A percentile compares a stretch with the other conserved stretches of the same genome.
Evolutionary conservation across 768 basidiomycete genomes (phyloP).

Genomic region (Termitomyces sp.): DNA sequence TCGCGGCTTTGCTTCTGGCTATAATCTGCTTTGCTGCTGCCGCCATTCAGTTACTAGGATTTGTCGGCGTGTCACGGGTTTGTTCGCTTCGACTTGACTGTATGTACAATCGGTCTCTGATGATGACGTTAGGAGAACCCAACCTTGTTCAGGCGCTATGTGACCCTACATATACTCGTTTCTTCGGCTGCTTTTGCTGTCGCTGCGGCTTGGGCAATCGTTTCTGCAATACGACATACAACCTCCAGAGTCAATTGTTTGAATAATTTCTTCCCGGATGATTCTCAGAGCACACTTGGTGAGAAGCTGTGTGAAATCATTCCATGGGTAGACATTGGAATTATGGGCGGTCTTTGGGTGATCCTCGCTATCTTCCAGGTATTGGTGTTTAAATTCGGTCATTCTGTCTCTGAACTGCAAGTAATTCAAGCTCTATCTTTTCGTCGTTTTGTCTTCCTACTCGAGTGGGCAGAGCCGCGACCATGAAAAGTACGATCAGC

Average conservation of each 20-base stretch:
- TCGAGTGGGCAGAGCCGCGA: conserved; percentile 70
- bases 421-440: conserved; percentile 40
- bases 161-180: conserved; percentile 55
- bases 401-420: not conserved
- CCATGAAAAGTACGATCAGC: conserved; percentile 72
- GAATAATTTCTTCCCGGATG: conserved; percentile 45
- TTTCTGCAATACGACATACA: conserved; percentile 74
- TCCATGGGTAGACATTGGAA: conserved; percentile 86
- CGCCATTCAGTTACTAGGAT: conserved; percentile 74
- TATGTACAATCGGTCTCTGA: not conserved
- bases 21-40: conserved; percentile 74
- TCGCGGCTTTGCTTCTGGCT: conserved; percentile 69
- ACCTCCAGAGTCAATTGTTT: conserved; percentile 68
- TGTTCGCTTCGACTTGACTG: conserved; percentile 13
- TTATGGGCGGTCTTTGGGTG: conserved; percentile 88
- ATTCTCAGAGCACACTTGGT: conserved; percentile 42
- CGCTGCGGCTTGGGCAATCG: conserved; percentile 74
- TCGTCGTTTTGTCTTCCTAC: conserved; percentile 50
- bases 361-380: conserved; percentile 76
- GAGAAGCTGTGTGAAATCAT: conserved; percentile 83
- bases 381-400: conserved; percentile 6
- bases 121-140: conserved; percentile 51
- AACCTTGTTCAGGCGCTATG: conserved; percentile 61
- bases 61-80: conserved; percentile 79
- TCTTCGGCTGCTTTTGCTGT: conserved; percentile 64